Evolutionary conservation across 257 asterid species (phyloP).

Genomic region (Solanum virginianum): DNA sequence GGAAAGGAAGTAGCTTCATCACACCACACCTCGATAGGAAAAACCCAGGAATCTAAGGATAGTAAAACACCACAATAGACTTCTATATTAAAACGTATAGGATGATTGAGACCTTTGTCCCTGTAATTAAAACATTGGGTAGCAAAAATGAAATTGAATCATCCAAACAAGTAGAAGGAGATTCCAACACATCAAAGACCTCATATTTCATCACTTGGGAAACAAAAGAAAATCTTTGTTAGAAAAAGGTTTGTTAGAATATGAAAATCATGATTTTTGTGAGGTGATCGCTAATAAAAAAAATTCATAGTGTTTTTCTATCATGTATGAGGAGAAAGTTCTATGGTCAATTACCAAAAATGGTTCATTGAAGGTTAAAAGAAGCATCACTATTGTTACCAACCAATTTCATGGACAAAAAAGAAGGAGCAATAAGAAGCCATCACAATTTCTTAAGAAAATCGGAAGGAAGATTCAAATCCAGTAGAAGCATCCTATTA

Average conservation of each 20-base stretch:
- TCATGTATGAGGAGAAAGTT: too few relatives aligned
- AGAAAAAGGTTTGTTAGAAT: background rate
- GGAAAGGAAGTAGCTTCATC: background rate
- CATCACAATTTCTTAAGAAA: background rate
- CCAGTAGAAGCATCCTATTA: background rate
- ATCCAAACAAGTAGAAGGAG: background rate
- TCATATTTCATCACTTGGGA: too few relatives aligned
- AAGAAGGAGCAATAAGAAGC: background rate
- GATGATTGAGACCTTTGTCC: background rate
- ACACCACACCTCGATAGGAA: background rate
- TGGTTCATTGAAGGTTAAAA: background rate
- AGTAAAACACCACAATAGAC: background rate
- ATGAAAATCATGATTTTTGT: background rate
- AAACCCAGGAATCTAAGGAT: background rate
- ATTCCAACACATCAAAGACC: background rate
- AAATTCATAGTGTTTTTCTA: background rate
- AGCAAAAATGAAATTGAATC: background rate
- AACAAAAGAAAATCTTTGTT: too few relatives aligned
- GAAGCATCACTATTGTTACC: too few relatives aligned
- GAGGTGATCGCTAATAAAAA: too few relatives aligned
- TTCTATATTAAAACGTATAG: too few relatives aligned
- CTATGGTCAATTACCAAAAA: too few relatives aligned
- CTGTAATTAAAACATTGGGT: too few relatives aligned
- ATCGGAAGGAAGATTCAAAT: background rate
- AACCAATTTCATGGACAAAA: too few relatives aligned